phyloP scores from a whole-genome alignment of 352 stramenopile species.

The Phytopythium vexans region DNA sequence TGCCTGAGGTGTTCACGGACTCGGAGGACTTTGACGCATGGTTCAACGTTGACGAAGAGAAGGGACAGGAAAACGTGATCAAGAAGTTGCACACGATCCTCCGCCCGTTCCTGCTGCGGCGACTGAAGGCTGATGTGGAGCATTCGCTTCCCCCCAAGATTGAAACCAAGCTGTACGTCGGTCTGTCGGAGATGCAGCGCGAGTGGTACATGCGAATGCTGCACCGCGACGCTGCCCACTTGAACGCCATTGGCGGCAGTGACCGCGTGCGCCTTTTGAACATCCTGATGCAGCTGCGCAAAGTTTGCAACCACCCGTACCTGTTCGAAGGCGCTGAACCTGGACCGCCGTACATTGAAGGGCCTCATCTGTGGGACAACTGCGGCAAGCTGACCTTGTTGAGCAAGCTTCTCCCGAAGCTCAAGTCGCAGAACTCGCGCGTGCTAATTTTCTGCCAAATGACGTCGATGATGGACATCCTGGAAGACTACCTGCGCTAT shows the following conservation, averaged over 20 bases:
- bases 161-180: conserved; percentile 99
- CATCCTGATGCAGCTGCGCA: conserved; percentile 98
- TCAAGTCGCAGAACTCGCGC: conserved; percentile 86
- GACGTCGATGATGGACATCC: conserved; percentile 99
- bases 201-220: conserved; percentile 99
- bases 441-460: conserved; percentile 99
- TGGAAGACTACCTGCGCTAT: conserved; percentile 98
- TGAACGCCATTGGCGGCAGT: conserved; percentile 97
- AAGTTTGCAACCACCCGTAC: conserved; percentile 99
- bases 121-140: conserved; percentile 98
- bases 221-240: conserved; percentile 92
- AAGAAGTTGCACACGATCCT: conserved; percentile 98
- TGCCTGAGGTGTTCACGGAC: conserved; percentile 92
- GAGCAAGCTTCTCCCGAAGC: conserved; percentile 89
- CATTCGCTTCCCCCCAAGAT: conserved; percentile 97
- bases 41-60: conserved; percentile 97
- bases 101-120: conserved; percentile 96
- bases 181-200: conserved; percentile 96
- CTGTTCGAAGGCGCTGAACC: conserved; percentile 98
- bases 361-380: conserved; percentile 98
- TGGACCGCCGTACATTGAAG: conserved; percentile 96
- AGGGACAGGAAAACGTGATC: conserved; percentile 96
- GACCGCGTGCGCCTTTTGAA: conserved; percentile 96
- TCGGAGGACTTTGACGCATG: conserved; percentile 99
- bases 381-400: conserved; percentile 98